phyloP scores from a whole-genome alignment of 2,329 filamentous ascomycete species.

The Chaetothyriales sp. region DNA sequence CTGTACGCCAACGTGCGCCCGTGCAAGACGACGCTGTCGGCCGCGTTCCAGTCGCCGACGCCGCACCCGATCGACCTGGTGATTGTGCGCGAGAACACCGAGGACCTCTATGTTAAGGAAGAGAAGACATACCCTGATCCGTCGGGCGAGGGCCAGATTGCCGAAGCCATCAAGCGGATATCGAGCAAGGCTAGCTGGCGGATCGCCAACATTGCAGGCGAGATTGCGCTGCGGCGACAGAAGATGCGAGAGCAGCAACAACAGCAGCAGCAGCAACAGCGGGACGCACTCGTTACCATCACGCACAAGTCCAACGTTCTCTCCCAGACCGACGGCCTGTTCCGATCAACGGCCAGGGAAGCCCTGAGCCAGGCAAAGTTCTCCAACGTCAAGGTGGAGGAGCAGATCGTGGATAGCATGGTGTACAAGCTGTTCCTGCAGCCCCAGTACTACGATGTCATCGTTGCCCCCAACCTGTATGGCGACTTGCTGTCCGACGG shows the following conservation, averaged over 20 bases:
- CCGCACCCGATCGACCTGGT: constrained; percentile 75
- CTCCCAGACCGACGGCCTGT: constrained; percentile 88
- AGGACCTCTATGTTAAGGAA: constrained; percentile 96
- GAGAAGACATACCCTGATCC: constrained; percentile 68
- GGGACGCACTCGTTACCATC: constrained; percentile 69
- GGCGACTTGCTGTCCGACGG: constrained; percentile 94
- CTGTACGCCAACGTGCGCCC: constrained; percentile 96
- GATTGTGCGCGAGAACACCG: constrained; percentile 96
- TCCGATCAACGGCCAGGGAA: constrained; percentile 62
- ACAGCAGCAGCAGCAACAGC: constrained; percentile 24
- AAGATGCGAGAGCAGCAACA: constrained; percentile 48
- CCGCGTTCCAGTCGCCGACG: constrained; percentile 24
- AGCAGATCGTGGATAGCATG: constrained; percentile 99
- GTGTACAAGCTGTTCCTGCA: constrained; percentile 99
- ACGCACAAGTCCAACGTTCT: constrained; percentile 98
- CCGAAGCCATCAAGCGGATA: constrained; percentile 96
- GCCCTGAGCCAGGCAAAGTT: constrained; percentile 56
- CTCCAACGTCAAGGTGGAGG: constrained; percentile 56
- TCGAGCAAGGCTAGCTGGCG: constrained; percentile 68
- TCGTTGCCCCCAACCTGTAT: constrained; percentile 94
- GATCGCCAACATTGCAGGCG: constrained; percentile 84
- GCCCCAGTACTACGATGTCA: constrained; percentile 88
- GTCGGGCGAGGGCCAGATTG: constrained; percentile 55
- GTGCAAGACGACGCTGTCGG: constrained; percentile 61
- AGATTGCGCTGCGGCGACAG: constrained; percentile 79